Evolutionary conservation across 768 basidiomycete genomes (phyloP).

Genomic region (Coprinopsis cinerea): DNA sequence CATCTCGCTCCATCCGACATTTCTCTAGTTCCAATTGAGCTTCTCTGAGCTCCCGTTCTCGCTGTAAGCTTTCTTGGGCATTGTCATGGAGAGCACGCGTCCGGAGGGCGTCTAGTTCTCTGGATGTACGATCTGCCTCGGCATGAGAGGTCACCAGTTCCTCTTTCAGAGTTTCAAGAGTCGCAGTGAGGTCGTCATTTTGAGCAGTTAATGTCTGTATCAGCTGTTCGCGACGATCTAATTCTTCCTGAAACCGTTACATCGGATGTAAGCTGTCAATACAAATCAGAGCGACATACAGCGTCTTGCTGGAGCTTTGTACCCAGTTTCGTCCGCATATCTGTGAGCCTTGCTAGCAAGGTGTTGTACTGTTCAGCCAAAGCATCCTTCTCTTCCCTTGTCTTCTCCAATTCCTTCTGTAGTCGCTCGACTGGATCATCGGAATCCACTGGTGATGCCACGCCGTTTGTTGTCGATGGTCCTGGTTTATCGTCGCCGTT

Average conservation of each 20-base stretch:
- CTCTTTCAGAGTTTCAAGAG: conserved; percentile 71
- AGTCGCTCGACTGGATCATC: conserved; percentile 52
- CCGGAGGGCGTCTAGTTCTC: conserved; percentile 65
- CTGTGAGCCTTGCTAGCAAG: conserved; percentile 81
- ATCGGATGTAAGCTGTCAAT: neutral
- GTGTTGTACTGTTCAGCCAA: conserved; percentile 80
- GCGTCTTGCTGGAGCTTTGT: conserved; percentile 96
- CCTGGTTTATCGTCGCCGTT: conserved; percentile 37
- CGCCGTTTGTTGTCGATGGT: conserved; percentile 26
- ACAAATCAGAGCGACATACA: conserved; percentile 39
- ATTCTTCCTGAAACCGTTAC: conserved; percentile 74
- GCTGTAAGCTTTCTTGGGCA: conserved; percentile 60
- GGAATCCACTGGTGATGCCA: conserved; percentile 27
- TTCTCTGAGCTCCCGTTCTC: conserved; percentile 80
- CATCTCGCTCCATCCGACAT: conserved; percentile 71
- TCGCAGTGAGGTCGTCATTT: conserved; percentile 65
- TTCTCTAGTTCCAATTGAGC: conserved; percentile 83
- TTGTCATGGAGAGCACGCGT: conserved; percentile 58
- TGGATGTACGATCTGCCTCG: conserved; percentile 65
- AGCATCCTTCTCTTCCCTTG: conserved; percentile 83
- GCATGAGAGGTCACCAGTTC: conserved; percentile 75
- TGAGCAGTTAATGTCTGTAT: conserved; percentile 74
- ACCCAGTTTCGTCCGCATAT: conserved; percentile 89
- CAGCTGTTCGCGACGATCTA: conserved; percentile 85
- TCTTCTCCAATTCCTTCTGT: conserved; percentile 68